Percentiles rank a stretch among this genome's conserved stretches.
phyloP scores from a whole-genome alignment of 768 basidiomycete genomes.

The Filobasidium wieringae region DNA sequence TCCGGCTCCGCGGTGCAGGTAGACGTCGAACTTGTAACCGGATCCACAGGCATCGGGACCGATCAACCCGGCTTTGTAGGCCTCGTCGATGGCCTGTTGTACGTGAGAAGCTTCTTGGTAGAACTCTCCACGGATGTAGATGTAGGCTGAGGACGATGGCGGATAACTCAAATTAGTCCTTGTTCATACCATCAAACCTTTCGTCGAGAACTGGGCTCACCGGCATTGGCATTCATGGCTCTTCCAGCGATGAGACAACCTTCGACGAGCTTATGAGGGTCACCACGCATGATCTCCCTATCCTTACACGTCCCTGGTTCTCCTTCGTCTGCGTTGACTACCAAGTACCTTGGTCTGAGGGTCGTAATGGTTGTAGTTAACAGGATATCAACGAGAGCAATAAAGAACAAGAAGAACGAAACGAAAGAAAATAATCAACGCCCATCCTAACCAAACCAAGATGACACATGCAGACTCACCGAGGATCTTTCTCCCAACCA shows the following conservation, averaged over 20 bases:
- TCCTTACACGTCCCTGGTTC: constrained; percentile 99
- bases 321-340: constrained; percentile 96
- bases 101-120: constrained; percentile 87
- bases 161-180: not conserved
- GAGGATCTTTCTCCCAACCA: constrained; percentile 78
- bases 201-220: constrained; percentile 25
- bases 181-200: not conserved
- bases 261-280: constrained; percentile 96
- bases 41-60: constrained; percentile 85
- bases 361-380: not conserved
- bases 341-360: constrained; percentile 77
- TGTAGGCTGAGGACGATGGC: constrained; percentile 55
- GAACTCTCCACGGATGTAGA: constrained; percentile 98
- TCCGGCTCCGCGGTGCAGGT: constrained; percentile 94
- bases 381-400: not conserved
- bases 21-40: constrained; percentile 92
- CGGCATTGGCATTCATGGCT: constrained; percentile 87
- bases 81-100: constrained; percentile 89
- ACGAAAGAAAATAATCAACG: not conserved
- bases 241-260: constrained; percentile 95
- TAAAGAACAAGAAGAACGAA: not conserved
- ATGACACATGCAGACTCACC: constrained; percentile 50
- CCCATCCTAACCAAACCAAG: too few relatives aligned
- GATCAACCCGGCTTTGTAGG: constrained; percentile 75
- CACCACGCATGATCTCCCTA: constrained; percentile 91